phyloP scores from a whole-genome alignment of 1,284 basidiomycete genomes.

The Apiotrichum sp. region DNA sequence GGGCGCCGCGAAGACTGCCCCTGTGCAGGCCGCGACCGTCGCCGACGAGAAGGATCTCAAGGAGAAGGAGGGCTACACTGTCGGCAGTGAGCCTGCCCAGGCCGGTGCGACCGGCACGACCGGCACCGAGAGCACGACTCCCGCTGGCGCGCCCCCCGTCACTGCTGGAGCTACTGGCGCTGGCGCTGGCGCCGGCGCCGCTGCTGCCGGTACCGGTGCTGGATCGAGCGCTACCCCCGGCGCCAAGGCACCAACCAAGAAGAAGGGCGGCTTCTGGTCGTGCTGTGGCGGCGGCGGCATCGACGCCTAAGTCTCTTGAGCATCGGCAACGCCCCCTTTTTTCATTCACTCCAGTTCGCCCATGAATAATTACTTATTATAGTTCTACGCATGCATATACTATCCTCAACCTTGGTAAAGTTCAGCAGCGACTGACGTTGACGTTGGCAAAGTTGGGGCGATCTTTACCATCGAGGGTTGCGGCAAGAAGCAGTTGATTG shows the following conservation, averaged over 20 bases:
- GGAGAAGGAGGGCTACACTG: not conserved
- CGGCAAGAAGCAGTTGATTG: too few relatives aligned
- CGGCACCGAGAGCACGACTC: not conserved
- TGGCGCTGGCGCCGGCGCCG: not conserved
- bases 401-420: too few relatives aligned
- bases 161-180: not conserved
- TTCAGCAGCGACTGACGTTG: too few relatives aligned
- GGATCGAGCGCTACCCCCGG: slow-evolving; percentile 9
- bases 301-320: slow-evolving; percentile 18
- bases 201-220: not conserved
- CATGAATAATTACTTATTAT: not conserved
- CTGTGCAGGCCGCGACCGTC: not conserved
- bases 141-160: not conserved
- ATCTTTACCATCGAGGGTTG: too few relatives aligned
- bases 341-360: not conserved
- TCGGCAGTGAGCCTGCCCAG: not conserved
- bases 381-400: too few relatives aligned
- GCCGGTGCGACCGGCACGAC: not conserved
- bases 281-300: slow-evolving; percentile 34
- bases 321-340: not conserved
- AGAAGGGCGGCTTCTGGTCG: slow-evolving; percentile 36
- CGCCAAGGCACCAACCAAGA: slow-evolving; percentile 10
- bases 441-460: too few relatives aligned
- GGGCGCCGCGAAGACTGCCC: slow-evolving; percentile 1
- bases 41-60: not conserved